Conservation (phyloP, 768 basidiomycete species). For the Kwoniella dendrophila region DNA sequence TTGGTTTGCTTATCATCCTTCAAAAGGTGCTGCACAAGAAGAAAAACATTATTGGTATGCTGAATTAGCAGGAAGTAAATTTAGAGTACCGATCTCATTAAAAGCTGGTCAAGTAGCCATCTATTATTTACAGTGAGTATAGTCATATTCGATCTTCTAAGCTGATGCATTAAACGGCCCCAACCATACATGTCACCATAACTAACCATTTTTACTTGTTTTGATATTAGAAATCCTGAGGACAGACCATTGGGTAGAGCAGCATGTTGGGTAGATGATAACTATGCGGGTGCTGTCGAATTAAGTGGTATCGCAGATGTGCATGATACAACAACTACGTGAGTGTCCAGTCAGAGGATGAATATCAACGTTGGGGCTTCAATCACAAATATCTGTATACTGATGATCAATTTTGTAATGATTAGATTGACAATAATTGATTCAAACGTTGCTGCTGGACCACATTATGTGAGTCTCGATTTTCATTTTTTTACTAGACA, state of each 20-base stretch:
- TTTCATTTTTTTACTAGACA: neutral
- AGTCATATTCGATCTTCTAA: slow-evolving; percentile 22
- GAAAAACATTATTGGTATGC: slow-evolving; percentile 87
- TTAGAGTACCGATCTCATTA: slow-evolving; percentile 79
- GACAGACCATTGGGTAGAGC: slow-evolving; percentile 42
- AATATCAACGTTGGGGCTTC: neutral
- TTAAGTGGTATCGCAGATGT: slow-evolving; percentile 76
- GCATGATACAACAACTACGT: slow-evolving; percentile 68
- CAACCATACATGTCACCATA: slow-evolving; percentile 60
- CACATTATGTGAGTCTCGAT: slow-evolving; percentile 67
- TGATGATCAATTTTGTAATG: neutral
- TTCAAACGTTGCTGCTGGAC: slow-evolving; percentile 73
- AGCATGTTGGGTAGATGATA: slow-evolving; percentile 59
- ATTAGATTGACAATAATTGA: slow-evolving; percentile 81
- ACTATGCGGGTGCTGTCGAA: slow-evolving; percentile 72
- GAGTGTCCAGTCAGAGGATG: too few relatives aligned
- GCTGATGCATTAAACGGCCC: neutral
- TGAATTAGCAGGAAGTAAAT: slow-evolving; percentile 72
- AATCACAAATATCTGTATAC: too few relatives aligned
- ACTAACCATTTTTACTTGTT: slow-evolving; percentile 6
- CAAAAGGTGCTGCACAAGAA: slow-evolving; percentile 60
- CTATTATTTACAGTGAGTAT: slow-evolving; percentile 69
- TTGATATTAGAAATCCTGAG: slow-evolving; percentile 36
- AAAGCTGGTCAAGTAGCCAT: slow-evolving; percentile 89
- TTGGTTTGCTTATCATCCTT: slow-evolving; percentile 78